Evolutionary conservation across 495 filamentous ascomycete species (phyloP), one percentile per base, ranked within the genome.

Genomic region (Hyaloscypha bicolor): DNA sequence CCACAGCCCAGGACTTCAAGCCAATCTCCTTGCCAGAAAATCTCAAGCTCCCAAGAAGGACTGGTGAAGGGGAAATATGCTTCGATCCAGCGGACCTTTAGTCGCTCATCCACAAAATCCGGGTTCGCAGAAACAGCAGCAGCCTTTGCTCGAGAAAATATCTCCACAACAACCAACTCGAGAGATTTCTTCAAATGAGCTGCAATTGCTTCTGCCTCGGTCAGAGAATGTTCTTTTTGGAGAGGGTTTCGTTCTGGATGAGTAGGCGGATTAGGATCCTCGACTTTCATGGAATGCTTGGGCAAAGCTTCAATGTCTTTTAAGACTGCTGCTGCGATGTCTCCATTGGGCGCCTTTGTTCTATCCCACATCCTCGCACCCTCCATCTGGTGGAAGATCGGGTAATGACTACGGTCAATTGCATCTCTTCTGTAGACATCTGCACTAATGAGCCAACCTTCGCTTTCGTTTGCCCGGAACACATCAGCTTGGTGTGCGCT

Each of bases 341-440:
- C 81, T 22, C 82, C 84, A 58, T 80, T 79, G 8, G 85, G 79
- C 8, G 86, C 80, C 65, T 80, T 81, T 25, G 61, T 75, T 12
- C 93, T 87, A 77, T 96, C 92, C 95, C 95, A 99, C 65, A 93
- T 88, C 69, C 89, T 83, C 9, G 94, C 94, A 16, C 93, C 96
- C 75, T 99, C 95, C 93, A 98, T 97, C 80, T 99, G 95, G 79
- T 99, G 96, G 78, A 99, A 99, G 64, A 97, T 85, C 4, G 95
- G 95, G 81, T 97, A 97, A 77, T 99, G 95, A 71, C 87, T 92
- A 61, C 92, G 88, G 76, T 99, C 95, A 73, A 99, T 89, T 32
- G 94, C 93, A 84, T 99, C 95, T 65, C 95, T 86, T 25, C 95
- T 88, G 78, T 98, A 99, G 14, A 99, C 95, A 76, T 99, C 95